phyloP scores from a whole-genome alignment of 768 basidiomycete species.

The Mycena alexandri region DNA sequence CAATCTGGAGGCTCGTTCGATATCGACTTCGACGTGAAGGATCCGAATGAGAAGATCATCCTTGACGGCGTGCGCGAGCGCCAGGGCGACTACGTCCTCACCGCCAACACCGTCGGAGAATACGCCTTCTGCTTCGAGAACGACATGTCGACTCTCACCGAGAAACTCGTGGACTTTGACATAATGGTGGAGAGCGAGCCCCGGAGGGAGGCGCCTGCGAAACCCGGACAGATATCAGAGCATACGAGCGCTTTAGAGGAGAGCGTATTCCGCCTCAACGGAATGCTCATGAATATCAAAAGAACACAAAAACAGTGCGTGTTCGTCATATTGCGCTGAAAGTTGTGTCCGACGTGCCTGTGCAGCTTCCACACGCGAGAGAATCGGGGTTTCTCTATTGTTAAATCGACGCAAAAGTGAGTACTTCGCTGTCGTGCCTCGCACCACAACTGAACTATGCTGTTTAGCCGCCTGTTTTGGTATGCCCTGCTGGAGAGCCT shows the following conservation, averaged over 20 bases:
- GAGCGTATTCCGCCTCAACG: conserved; percentile 92
- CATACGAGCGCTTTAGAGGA: conserved; percentile 96
- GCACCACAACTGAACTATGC: conserved; percentile 17
- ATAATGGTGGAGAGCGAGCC: conserved; percentile 99
- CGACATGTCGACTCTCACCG: conserved; percentile 94
- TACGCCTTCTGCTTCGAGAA: conserved; percentile 98
- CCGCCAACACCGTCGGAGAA: conserved; percentile 91
- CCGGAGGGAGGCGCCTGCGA: conserved; percentile 87
- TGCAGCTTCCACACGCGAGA: conserved; percentile 93
- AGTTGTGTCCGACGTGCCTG: conserved; percentile 20
- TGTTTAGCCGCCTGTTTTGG: conserved; percentile 90
- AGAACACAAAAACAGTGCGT: conserved; percentile 94
- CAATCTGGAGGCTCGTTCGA: conserved; percentile 98
- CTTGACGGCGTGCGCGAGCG: conserved; percentile 91
- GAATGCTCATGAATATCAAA: conserved; percentile 90
- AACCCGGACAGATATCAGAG: conserved; percentile 88
- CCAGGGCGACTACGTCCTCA: conserved; percentile 97
- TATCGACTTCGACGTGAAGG: conserved; percentile 93
- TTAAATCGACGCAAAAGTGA: conserved; percentile 90
- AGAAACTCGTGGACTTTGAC: conserved; percentile 95
- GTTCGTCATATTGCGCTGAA: not conserved
- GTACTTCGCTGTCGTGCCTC: not conserved
- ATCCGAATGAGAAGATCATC: conserved; percentile 89
- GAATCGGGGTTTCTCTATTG: conserved; percentile 93
- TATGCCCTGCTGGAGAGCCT: conserved; percentile 87